Base-by-base conservation (phyloP, 306 rosid species). In the Vachellia collinsii region DNA sequence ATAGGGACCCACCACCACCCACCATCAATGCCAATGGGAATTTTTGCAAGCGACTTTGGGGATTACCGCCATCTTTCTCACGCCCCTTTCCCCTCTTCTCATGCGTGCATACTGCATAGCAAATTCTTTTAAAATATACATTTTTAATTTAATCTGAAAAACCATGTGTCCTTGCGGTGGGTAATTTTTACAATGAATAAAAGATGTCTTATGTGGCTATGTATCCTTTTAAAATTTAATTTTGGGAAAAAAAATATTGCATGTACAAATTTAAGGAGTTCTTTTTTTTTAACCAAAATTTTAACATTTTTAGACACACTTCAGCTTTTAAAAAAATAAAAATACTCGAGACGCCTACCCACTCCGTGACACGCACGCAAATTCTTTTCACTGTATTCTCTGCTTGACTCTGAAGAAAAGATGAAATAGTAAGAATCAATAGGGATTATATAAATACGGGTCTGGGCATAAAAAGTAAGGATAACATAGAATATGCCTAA, bases 1-100 rank as follows among this genome's bases (percentile, higher is more conserved):
- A 46, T 65, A 7, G 17, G 48, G 75, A 65, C 90, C 87, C 83
- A 77, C 82, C 83, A 69, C 81, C 79, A 73, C 46, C 22, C 12
- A 7, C 65, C 64, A 16, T 39, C 19, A 39, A 39, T 39, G 72
- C 19, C 19, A 39, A 39, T 39, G 72, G 25, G 72, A 41, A 67
- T 67, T 67, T 67, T 50, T 50, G 46, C 13, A 67, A 67, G 48
- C 50, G 50, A 8, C 50, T 19, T 67, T 39, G 41, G 14, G 48
- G 47, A 37, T 53, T n/a, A 19, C 4, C 25, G 61, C 61, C 61
- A n/a, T 53, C 58, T 19, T 53, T 53, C 62, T n/a, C 29, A 54
- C 1, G 25, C 2, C 62, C 62, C 8, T n/a, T n/a, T 54, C 61
- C 34, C 2, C 34, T 29, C 34, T 29, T 29, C 34, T 29, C 34